Evolutionary conservation across 148 eudicot genomes (phyloP).

Genomic region (Gaultheria prostrata): DNA sequence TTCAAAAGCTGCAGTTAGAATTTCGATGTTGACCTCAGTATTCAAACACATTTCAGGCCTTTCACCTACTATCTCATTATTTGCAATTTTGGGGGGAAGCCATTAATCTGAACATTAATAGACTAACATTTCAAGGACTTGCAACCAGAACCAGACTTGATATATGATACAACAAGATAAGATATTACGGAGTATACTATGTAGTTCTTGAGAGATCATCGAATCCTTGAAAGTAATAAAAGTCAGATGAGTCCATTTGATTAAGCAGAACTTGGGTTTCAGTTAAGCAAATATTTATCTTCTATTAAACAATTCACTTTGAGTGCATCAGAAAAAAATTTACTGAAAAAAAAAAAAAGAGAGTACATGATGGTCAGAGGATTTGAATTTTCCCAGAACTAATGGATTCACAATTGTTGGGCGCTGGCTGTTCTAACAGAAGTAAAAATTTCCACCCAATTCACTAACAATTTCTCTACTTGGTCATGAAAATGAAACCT

Average conservation of each 20-base stretch:
- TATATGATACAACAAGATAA: neutral
- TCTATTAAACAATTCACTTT: neutral
- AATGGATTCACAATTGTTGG: too few species aligned
- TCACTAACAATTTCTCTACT: too few species aligned
- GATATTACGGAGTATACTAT: too few species aligned
- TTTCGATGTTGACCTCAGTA: neutral
- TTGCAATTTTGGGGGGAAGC: neutral
- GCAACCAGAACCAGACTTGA: neutral
- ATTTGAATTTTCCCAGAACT: too few species aligned
- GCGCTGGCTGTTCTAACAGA: too few species aligned
- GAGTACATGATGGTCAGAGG: too few species aligned
- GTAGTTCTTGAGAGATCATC: neutral
- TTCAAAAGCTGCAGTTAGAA: neutral
- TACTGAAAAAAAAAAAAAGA: too few species aligned
- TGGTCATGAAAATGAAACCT: too few species aligned
- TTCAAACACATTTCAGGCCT: neutral
- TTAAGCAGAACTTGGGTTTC: neutral
- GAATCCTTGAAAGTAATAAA: neutral
- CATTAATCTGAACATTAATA: too few species aligned
- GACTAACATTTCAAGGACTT: neutral
- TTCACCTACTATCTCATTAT: neutral
- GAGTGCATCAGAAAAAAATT: neutral
- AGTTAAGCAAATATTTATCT: neutral
- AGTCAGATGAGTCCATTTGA: neutral
- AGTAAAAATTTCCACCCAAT: too few species aligned